Evolutionary conservation across 139 green algal genomes (phyloP).

Genomic region (Closterium sp.): DNA sequence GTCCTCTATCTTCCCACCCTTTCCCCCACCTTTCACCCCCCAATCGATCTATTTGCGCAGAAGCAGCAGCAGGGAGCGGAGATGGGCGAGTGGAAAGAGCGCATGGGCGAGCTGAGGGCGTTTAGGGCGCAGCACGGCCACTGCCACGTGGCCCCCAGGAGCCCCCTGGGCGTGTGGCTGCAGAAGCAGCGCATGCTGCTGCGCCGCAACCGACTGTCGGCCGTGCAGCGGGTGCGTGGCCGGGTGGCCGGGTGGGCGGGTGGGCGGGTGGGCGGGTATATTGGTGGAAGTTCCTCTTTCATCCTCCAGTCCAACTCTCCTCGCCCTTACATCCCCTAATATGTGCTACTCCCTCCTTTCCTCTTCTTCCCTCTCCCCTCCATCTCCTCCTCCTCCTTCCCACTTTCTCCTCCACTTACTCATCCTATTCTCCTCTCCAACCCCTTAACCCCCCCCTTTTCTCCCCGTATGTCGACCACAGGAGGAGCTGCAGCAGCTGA

Average conservation of each 20-base stretch:
- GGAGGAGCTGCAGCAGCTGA: conserved; percentile 9
- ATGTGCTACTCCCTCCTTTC: neutral
- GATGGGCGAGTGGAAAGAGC: too few species aligned
- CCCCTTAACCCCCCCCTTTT: neutral
- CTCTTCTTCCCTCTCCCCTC: neutral
- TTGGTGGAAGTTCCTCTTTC: too few species aligned
- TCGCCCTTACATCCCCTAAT: neutral
- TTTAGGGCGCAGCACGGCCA: conserved; percentile 11
- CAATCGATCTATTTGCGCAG: too few species aligned
- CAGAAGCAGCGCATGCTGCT: conserved; percentile 14
- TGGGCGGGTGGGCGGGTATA: too few species aligned
- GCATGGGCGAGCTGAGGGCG: too few species aligned
- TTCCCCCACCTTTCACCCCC: too few species aligned
- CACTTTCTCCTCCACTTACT: neutral
- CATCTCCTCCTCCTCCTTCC: neutral
- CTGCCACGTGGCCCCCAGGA: conserved; percentile 7
- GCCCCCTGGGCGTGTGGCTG: conserved; percentile 12
- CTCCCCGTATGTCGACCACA: neutral
- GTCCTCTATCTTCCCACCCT: too few species aligned
- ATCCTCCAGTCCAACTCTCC: neutral
- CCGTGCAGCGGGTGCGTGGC: too few species aligned
- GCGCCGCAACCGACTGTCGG: neutral
- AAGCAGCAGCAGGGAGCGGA: too few species aligned
- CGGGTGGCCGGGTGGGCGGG: too few species aligned
- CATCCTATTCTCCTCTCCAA: neutral